Evolutionary conservation across 2,329 filamentous ascomycete genomes (phyloP).

Genomic region (Lachnum nothofagi): DNA sequence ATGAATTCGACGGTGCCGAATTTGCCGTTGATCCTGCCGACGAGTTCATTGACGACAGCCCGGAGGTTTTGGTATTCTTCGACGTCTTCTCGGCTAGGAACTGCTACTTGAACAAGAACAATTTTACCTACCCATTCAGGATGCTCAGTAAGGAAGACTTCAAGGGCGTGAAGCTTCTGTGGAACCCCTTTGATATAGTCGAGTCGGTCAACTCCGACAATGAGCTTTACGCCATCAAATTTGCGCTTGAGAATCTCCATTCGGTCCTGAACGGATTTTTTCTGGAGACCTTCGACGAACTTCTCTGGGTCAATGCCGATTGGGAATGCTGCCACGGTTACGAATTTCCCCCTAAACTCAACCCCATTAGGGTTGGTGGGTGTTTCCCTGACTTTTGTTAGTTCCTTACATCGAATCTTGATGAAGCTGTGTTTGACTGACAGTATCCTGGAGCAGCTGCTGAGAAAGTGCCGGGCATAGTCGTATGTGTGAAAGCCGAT

Average conservation of each 20-base stretch:
- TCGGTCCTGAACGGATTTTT: conserved; percentile 78
- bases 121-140: conserved; percentile 98
- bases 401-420: not conserved
- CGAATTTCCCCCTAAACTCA: conserved; percentile 80
- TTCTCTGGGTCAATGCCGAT: conserved; percentile 98
- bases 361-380: conserved; percentile 88
- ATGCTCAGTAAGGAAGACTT: conserved; percentile 94
- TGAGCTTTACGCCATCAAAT: conserved; percentile 92
- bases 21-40: conserved; percentile 93
- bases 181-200: conserved; percentile 99
- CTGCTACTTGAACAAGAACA: conserved; percentile 90
- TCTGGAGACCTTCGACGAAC: conserved; percentile 82
- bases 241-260: conserved; percentile 81
- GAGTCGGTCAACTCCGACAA: conserved; percentile 91
- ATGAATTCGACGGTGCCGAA: conserved; percentile 98
- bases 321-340: conserved; percentile 90
- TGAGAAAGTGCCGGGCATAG: conserved; percentile 96
- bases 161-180: conserved; percentile 92
- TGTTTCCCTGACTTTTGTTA: conserved; percentile 44
- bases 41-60: conserved; percentile 92
- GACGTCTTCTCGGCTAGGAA: conserved; percentile 90
- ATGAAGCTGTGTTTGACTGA: conserved; percentile 37
- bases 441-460: conserved; percentile 91
- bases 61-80: conserved; percentile 97
- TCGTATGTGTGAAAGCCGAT: conserved; percentile 99